Conservation (phyloP, 2,329 filamentous ascomycete genomes). For the Penicillium sp. region DNA sequence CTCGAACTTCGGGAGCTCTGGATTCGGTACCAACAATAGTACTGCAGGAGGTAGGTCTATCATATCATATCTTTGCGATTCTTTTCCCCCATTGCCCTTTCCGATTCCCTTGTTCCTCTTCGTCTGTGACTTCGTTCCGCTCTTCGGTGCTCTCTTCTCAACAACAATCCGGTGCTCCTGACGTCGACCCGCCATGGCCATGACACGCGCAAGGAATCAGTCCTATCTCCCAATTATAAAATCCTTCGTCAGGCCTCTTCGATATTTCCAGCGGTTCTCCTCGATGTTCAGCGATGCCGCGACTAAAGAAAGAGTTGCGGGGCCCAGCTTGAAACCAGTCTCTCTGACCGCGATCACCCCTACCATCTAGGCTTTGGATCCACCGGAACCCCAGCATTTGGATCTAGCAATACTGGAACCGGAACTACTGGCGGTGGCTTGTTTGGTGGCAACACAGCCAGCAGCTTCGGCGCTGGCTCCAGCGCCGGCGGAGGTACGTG, state of each 20-base stretch:
- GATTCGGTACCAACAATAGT: constrained; percentile 33
- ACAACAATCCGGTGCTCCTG: constrained; percentile 27
- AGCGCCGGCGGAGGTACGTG: constrained; percentile 40
- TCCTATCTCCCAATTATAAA: neutral
- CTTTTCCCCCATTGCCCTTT: constrained; percentile 7
- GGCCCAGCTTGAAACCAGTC: constrained; percentile 30
- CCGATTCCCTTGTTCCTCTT: neutral
- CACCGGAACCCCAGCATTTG: constrained; percentile 35
- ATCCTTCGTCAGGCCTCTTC: constrained; percentile 14
- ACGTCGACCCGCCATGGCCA: constrained; percentile 30
- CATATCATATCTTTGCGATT: constrained; percentile 6
- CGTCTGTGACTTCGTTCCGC: constrained; percentile 3
- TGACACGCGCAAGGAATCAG: constrained; percentile 23
- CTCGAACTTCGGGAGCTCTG: constrained; percentile 37
- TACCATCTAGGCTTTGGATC: constrained; percentile 44
- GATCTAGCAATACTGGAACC: constrained; percentile 31
- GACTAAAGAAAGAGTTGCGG: constrained; percentile 33
- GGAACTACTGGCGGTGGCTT: constrained; percentile 33
- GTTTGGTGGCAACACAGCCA: constrained; percentile 35
- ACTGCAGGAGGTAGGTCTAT: constrained; percentile 40
- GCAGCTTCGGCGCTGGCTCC: constrained; percentile 39
- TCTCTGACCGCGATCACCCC: constrained; percentile 40
- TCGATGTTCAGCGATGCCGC: constrained; percentile 30
- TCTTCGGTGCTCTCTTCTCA: constrained; percentile 15
- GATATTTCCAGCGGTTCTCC: constrained; percentile 17